phyloP scores from a whole-genome alignment of 495 filamentous ascomycete genomes.

The Penicillium samsonianum region DNA sequence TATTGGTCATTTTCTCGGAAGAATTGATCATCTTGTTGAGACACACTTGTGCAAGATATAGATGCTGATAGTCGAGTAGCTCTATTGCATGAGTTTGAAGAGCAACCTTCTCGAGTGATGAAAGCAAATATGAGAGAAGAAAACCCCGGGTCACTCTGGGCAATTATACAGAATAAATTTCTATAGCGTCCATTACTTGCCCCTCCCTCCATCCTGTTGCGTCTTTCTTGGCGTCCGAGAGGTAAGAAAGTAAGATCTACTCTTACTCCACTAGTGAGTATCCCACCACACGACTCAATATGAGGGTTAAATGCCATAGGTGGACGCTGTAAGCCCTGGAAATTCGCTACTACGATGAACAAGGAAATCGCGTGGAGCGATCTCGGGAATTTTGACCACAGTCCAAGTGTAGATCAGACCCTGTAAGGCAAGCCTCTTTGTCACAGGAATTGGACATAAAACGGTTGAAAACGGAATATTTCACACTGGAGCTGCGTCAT shows the following conservation, averaged over 20 bases:
- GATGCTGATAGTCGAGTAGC: neutral
- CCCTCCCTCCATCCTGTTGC: slow-evolving; percentile 6
- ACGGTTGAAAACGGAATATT: slow-evolving; percentile 27
- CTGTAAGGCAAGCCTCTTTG: slow-evolving; percentile 5
- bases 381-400: neutral
- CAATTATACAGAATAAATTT: slow-evolving; percentile 18
- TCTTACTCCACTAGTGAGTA: neutral
- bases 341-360: slow-evolving; percentile 8
- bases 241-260: slow-evolving; percentile 11
- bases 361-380: slow-evolving; percentile 4
- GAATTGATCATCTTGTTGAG: slow-evolving; percentile 7
- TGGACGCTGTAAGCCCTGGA: slow-evolving; percentile 23
- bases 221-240: slow-evolving; percentile 20
- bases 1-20: slow-evolving; percentile 34
- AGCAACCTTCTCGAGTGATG: neutral
- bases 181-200: neutral
- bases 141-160: neutral
- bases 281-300: slow-evolving; percentile 1
- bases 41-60: neutral
- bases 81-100: neutral
- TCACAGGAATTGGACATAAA: slow-evolving; percentile 5
- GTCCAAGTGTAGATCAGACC: slow-evolving; percentile 4
- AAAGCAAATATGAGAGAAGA: neutral
- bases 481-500: slow-evolving; percentile 13
- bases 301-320: neutral